phyloP scores from a whole-genome alignment of 2,329 filamentous ascomycete genomes.

The Didymellaceae sp. region DNA sequence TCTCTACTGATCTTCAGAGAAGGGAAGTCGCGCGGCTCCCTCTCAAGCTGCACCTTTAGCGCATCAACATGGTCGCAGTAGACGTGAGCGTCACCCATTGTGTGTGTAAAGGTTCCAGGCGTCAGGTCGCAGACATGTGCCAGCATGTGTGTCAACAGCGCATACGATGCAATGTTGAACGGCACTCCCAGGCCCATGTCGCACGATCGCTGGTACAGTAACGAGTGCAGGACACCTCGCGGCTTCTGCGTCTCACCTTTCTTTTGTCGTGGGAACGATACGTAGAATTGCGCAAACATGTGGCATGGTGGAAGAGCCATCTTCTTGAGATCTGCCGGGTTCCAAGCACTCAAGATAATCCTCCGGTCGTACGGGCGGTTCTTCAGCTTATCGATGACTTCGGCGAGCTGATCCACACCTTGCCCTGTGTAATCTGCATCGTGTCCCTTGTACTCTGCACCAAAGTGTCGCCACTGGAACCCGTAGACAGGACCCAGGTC shows the following conservation, averaged over 20 bases:
- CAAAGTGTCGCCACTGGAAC: conserved; percentile 99
- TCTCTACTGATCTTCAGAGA: conserved; percentile 74
- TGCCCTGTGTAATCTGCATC: conserved; percentile 83
- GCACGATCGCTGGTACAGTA: conserved; percentile 91
- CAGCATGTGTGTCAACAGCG: conserved; percentile 92
- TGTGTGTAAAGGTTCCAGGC: conserved; percentile 88
- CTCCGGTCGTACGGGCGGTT: conserved; percentile 85
- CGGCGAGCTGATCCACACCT: conserved; percentile 90
- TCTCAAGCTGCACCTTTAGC: conserved; percentile 76
- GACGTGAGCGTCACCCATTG: conserved; percentile 98
- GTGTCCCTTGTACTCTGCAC: conserved; percentile 75
- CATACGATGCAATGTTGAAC: conserved; percentile 97
- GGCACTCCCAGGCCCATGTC: conserved; percentile 98
- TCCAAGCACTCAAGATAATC: conserved; percentile 94
- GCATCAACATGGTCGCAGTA: conserved; percentile 94
- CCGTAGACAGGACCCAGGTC: conserved; percentile 96
- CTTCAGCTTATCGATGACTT: conserved; percentile 85
- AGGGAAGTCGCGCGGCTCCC: conserved; percentile 83
- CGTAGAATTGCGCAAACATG: conserved; percentile 98
- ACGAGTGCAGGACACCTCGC: conserved; percentile 79
- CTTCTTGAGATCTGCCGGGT: conserved; percentile 80
- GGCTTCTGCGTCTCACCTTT: conserved; percentile 40
- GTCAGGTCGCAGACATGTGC: conserved; percentile 84
- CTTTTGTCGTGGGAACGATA: conserved; percentile 67
- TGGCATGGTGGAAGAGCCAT: conserved; percentile 96